Base-by-base conservation (phyloP, 768 basidiomycete species). In the Dacryopinax spathularia region DNA sequence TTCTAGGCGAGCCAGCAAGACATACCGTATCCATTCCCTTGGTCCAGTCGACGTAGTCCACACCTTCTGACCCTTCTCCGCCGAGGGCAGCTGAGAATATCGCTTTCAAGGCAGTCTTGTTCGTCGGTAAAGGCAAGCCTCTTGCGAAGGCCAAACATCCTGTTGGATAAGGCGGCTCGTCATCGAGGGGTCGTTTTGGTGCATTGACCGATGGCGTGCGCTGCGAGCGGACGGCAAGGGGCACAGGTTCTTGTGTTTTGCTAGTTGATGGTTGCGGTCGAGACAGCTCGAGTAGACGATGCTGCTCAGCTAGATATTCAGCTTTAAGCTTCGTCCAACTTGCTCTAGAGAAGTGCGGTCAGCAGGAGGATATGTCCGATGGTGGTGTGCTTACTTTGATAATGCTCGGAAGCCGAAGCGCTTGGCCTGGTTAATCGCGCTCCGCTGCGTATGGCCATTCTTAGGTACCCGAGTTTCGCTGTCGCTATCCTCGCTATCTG, bases 31-130 rank as follows among this genome's bases (percentile, higher is more conserved):
- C 84, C 78, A 87, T 83, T 16, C 87, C 85, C 71, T 89, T 91
- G 67, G 71, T 83, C 71, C 82, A 91, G 73, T 91, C 89, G 18
- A 91, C 80, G 63, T 92, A 92, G 69, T 91, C 87, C 31, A 91
- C 72, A 1, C 77, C 81, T 6, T 74, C 73, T 16, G 62, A 20
- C 25, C 29, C 65, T 34, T 60, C 20, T 39, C 34, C 65, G 43
- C 16, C 39, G 33, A 83, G 78, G 1, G 81, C 78, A 6, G 69
- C 70, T 0, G 76, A 68, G 65, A 90, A 84, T 4, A 89, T 71
- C 1, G 76, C 71, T 41, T 83, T 85, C 16, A 92, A 76, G 0
- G 87, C 85, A 0, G 90, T 91, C 72, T 90, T 91, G 71, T 90
- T 92, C 29, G 89, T 88, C 63, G 84, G 82, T 1, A 81, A 76